Base-by-base conservation (phyloP, 1,284 basidiomycete species). In the Irpex lacteus region DNA sequence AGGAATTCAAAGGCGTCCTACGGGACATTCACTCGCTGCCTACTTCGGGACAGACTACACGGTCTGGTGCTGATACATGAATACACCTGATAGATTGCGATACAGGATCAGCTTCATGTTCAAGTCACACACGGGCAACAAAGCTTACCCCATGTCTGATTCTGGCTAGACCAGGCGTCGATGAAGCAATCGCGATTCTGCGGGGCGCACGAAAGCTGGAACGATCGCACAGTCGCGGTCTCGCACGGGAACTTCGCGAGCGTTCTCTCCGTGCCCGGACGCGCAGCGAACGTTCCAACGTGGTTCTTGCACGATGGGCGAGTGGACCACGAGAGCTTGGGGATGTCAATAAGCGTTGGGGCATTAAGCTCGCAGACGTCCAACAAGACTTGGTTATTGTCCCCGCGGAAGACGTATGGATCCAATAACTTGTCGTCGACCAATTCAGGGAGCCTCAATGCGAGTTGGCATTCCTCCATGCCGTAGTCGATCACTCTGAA, bases 391-490 rank as follows among this genome's bases (percentile, higher is more conserved):
- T 62, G 60, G 36, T 65, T 50, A 54, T 47, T 36, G 19, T 44
- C 60, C 4, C 56, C 50, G 4, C 37, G 60, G 52, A 71, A 67
- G 8, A 47, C 49, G 66, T 69, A 70, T 2, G 70, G 68, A 54
- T 70, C 66, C 26, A 60, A 67, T 49, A 73, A 60, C 9, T 52
- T 62, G 21, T 65, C 67, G 5, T 65, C 66, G 54, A 37, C 54
- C 13, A 55, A 37, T 13, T 65, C 66, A 0, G 70, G 72, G 15
- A 73, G 68, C 21, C 68, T 70, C 55, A 72, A 47, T 44, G 70
- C 69, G 49, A 73, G 64, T 58, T 68, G 68, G 63, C 72, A 72
- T n/a, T 65, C 63, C 50, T 73, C 72, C 72, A 73, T 73, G 15
- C 72, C 71, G 47, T 64, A 73, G 64, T 73, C 72, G 50, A 70